Evolutionary conservation across 2,329 filamentous ascomycete genomes (phyloP).

Genomic region (Colletotrichum musicola): DNA sequence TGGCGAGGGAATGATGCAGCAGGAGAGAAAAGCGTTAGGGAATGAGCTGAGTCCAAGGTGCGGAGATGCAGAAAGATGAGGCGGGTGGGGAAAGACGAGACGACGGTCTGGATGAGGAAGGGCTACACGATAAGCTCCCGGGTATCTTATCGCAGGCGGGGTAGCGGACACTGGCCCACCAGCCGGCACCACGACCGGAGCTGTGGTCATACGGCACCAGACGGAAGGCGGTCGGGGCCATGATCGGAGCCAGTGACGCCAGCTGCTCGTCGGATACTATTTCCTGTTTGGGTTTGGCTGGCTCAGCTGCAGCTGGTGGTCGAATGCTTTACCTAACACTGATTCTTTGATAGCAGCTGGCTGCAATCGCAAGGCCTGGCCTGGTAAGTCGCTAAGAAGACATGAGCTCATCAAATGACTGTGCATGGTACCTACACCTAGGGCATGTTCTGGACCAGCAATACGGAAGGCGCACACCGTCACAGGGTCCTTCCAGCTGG

Average conservation of each 20-base stretch:
- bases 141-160: slow-evolving; percentile 33
- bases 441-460: too few relatives aligned
- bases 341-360: neutral
- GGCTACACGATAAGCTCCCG: slow-evolving; percentile 36
- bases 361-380: neutral
- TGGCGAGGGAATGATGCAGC: neutral
- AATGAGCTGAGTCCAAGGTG: too few relatives aligned
- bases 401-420: too few relatives aligned
- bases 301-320: neutral
- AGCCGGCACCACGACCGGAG: slow-evolving; percentile 32
- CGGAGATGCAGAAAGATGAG: neutral
- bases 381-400: too few relatives aligned
- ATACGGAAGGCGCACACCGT: too few relatives aligned
- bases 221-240: slow-evolving; percentile 9
- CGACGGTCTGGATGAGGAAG: slow-evolving; percentile 32
- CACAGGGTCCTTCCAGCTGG: too few relatives aligned
- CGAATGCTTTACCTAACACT: slow-evolving; percentile 14
- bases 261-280: slow-evolving; percentile 10
- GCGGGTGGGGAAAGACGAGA: slow-evolving; percentile 17
- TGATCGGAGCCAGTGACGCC: slow-evolving; percentile 16
- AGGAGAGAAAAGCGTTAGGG: too few relatives aligned
- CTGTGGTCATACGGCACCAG: neutral
- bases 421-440: too few relatives aligned
- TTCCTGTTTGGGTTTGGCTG: neutral
- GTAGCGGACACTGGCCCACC: neutral